Base-by-base conservation (phyloP, 495 filamentous ascomycete genomes). In the Clavariopsis aquatica region DNA sequence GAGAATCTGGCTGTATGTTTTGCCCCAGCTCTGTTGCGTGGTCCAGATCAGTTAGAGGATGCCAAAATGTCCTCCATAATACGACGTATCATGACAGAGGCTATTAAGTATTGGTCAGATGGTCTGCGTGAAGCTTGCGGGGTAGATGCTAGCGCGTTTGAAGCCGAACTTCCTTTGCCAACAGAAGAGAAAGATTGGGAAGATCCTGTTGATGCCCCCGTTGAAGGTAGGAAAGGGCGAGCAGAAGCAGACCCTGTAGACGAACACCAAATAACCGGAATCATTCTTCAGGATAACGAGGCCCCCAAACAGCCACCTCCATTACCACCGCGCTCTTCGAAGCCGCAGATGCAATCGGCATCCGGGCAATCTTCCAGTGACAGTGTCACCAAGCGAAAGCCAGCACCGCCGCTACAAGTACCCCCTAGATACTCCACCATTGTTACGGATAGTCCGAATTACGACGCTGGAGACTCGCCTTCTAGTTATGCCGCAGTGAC, bases 1-100 rank as follows among this genome's bases (percentile, higher is more conserved):
- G 75, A 74, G 52, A 84, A 83, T 34, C 70, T 85, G 10, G 77
- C 80, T 10, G 76, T 83, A 24, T 83, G 82, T 65, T 77, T 84
- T 49, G 76, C 77, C 0, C 79, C 80, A 15, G 76, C 75, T 45
- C 54, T 79, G 51, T 46, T 80, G 52, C 68, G 78, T 71, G 74
- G 80, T 57, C 69, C 73, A 59, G 74, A 77, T 47, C 77, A 77
- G 51, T 49, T 80, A 41, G 76, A 79, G 55, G 80, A 83, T 57
- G 78, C 77, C 0, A 79, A 77, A 65, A 76, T 80, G 36, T 77
- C 76, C 7, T 74, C 73, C 1, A 74, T 81, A 4, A 69, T 81
- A 17, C 65, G 74, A 29, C 75, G 71, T 28, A 73, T 82, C 22
- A 55, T 83, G 13, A 71, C 76, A 52, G 70, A 73, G 12, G 79